These are phyloP conservation scores for Cylindrotheca closterium DNA, from an alignment of 108 stramenopile species.

Conservation along the genomic window DNA sequence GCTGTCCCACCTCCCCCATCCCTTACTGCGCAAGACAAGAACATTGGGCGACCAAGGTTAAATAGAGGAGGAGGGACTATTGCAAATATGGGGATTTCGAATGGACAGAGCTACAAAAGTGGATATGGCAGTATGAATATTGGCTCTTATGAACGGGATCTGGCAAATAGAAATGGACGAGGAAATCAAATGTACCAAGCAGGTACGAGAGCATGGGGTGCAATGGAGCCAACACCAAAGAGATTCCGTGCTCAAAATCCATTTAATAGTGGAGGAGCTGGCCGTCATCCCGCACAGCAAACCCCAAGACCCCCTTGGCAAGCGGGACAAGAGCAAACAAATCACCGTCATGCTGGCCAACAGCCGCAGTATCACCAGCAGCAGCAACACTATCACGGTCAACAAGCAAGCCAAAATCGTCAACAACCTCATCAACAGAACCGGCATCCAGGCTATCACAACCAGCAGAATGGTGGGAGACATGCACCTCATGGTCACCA, in stretches of 20 bases:
- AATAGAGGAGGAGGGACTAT: conserved; percentile 82
- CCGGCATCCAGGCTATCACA: conserved; percentile 15
- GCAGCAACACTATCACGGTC: conserved; percentile 22
- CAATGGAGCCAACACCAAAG: conserved; percentile 83
- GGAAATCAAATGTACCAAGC: conserved; percentile 83
- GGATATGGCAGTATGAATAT: conserved; percentile 90
- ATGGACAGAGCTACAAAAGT: conserved; percentile 65
- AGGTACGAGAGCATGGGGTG: conserved; percentile 82
- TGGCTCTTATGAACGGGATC: conserved; percentile 73
- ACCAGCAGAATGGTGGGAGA: neutral
- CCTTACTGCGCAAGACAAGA: conserved; percentile 69
- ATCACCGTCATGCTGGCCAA: conserved; percentile 11
- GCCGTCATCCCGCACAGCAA: conserved; percentile 31
- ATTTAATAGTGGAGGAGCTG: conserved; percentile 21
- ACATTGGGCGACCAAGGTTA: conserved; percentile 74
- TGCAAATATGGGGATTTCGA: conserved; percentile 74
- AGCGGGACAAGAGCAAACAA: conserved; percentile 4
- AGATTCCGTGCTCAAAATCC: conserved; percentile 48
- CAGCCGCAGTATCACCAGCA: conserved; percentile 37
- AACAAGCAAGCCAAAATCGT: conserved; percentile 1
- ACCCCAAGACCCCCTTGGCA: conserved; percentile 39
- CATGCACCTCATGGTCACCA: conserved; percentile 1
- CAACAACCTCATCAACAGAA: conserved; percentile 24
- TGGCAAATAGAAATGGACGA: conserved; percentile 71
- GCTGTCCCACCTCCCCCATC: conserved; percentile 51